Conservation (phyloP, 805 yeast species). For the Candida railenensis region DNA sequence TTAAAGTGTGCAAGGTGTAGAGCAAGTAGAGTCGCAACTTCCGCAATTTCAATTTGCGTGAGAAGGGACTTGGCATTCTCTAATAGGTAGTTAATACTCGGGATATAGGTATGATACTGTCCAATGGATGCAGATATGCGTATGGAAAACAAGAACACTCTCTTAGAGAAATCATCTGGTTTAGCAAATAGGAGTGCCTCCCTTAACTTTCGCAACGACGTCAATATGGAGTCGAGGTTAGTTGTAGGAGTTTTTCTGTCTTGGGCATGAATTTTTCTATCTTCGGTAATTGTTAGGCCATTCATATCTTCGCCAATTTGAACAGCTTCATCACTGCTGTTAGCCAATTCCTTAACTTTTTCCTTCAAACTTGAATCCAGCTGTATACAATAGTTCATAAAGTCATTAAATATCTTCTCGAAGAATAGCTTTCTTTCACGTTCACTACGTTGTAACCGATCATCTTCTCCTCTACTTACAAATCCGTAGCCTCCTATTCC, state of each 20-base stretch:
- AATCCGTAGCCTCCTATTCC: slow-evolving; percentile 43
- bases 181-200: slow-evolving; percentile 49
- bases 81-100: slow-evolving; percentile 47
- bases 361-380: slow-evolving; percentile 11
- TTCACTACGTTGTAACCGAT: slow-evolving; percentile 44
- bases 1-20: slow-evolving; percentile 47
- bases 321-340: slow-evolving; percentile 7
- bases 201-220: slow-evolving; percentile 47
- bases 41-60: slow-evolving; percentile 30
- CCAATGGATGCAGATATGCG: slow-evolving; percentile 45
- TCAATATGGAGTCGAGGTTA: slow-evolving; percentile 25
- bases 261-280: too few relatives aligned
- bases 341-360: slow-evolving; percentile 9
- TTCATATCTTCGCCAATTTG: neutral
- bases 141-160: slow-evolving; percentile 50
- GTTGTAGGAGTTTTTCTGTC: neutral
- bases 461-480: slow-evolving; percentile 60
- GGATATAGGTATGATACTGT: slow-evolving; percentile 54
- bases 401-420: slow-evolving; percentile 30
- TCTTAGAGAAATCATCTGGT: slow-evolving; percentile 38
- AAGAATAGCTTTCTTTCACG: slow-evolving; percentile 42
- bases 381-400: slow-evolving; percentile 25
- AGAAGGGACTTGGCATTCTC: slow-evolving; percentile 19
- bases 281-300: neutral
- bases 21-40: slow-evolving; percentile 40